Conservation (phyloP, 495 filamentous ascomycete genomes). For the Alectoria sarmentosa region DNA sequence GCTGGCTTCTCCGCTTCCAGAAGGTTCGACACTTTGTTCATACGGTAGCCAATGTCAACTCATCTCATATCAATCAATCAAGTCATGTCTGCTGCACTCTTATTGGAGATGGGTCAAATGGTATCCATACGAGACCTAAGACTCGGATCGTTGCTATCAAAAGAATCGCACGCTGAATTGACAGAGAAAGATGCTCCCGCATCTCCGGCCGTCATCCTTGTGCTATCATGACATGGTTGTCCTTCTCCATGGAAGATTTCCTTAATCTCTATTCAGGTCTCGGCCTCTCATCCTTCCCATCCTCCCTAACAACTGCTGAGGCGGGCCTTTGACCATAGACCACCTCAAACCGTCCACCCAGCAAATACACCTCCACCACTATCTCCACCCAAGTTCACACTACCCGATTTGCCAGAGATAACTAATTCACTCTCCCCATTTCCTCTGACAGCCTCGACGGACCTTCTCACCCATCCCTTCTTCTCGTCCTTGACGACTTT, state of each 20-base stretch:
- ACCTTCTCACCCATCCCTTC: slow-evolving; percentile 13
- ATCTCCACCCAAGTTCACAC: slow-evolving; percentile 16
- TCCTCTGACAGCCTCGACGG: slow-evolving; percentile 16
- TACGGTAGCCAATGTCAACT: background rate
- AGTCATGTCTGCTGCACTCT: background rate
- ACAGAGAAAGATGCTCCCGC: background rate
- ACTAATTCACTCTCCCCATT: slow-evolving; percentile 14
- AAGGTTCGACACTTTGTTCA: background rate
- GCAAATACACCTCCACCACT: background rate
- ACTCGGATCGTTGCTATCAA: background rate
- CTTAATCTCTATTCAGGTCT: background rate
- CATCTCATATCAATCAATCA: background rate
- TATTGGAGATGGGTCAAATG: background rate
- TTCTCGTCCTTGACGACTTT: slow-evolving; percentile 15
- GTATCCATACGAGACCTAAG: background rate
- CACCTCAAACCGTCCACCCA: background rate
- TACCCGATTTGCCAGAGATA: slow-evolving; percentile 17
- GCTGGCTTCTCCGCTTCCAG: slow-evolving; percentile 4
- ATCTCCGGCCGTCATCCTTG: background rate
- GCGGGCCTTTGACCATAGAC: background rate
- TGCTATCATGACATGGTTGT: background rate
- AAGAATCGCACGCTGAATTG: background rate
- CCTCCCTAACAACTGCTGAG: background rate
- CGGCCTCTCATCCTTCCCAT: background rate
- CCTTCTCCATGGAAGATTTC: background rate